A percentile compares a stretch with the other conserved stretches of the same genome.
Conservation (phyloP, 164 flowering plant genomes). For the Macadamia integrifolia region DNA sequence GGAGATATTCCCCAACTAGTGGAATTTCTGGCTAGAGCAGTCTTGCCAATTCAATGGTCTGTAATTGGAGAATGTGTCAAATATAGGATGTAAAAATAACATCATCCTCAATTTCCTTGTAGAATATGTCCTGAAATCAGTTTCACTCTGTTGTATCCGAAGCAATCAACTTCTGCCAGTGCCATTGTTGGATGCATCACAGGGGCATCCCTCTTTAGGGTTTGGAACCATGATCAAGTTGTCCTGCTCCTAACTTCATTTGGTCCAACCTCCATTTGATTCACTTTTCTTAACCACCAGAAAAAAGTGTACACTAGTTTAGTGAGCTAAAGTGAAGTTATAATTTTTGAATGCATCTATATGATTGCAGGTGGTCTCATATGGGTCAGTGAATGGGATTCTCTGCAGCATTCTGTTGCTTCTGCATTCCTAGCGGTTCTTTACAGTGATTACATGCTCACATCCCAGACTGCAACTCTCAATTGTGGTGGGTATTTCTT, state of each 20-base stretch:
- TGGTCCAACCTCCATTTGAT: not conserved
- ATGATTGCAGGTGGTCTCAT: slow-evolving; percentile 69
- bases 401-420: slow-evolving; percentile 92
- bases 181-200: too few relatives aligned
- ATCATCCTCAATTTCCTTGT: not conserved
- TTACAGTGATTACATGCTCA: slow-evolving; percentile 93
- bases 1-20: not conserved
- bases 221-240: not conserved
- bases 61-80: not conserved
- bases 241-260: not conserved
- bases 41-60: not conserved
- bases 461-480: slow-evolving; percentile 47
- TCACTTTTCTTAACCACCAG: not conserved
- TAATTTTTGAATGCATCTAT: not conserved
- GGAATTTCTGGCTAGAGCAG: not conserved
- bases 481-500: slow-evolving; percentile 47
- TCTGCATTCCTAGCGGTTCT: slow-evolving; percentile 81
- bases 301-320: too few relatives aligned
- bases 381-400: slow-evolving; percentile 85
- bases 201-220: not conserved
- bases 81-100: not conserved
- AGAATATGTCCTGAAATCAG: too few relatives aligned
- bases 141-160: too few relatives aligned
- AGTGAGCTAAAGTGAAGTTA: not conserved
- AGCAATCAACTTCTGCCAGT: too few relatives aligned